phyloP scores from a whole-genome alignment of 164 flowering plant species.

The Berberis vulgaris region DNA sequence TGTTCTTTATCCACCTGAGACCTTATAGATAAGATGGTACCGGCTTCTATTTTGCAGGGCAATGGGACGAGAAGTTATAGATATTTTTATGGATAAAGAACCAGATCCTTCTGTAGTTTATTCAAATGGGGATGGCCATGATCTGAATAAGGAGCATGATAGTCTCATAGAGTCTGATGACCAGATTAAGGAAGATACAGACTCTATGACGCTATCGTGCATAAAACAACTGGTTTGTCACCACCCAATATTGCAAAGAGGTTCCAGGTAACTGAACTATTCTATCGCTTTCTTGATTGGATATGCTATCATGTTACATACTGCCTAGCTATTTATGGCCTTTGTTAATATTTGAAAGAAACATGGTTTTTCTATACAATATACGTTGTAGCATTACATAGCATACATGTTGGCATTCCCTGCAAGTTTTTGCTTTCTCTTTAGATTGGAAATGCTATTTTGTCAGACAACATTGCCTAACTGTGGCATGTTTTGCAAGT shows the following conservation, averaged over 20 bases:
- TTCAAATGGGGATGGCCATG: conserved; percentile 20
- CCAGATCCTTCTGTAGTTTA: conserved; percentile 25
- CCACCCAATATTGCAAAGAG: conserved; percentile 25
- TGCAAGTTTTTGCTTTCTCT: no score
- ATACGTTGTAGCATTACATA: no score
- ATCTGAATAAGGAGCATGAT: conserved; percentile 8
- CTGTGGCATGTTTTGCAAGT: no score
- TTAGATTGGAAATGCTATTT: no score
- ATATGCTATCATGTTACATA: not conserved
- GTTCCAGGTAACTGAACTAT: conserved; percentile 22
- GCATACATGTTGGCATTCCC: no score
- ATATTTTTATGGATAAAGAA: conserved; percentile 44
- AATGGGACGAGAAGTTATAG: conserved; percentile 58
- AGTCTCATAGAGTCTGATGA: conserved; percentile 15
- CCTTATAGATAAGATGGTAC: not conserved
- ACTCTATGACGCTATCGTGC: conserved; percentile 16
- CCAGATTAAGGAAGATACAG: conserved; percentile 19
- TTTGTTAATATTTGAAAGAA: no score
- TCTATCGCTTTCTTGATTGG: not conserved
- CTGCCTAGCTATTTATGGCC: no score
- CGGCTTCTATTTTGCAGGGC: conserved; percentile 25
- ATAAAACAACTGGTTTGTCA: conserved; percentile 18
- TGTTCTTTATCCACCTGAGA: no score
- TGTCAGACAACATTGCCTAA: no score
- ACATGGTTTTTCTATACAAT: no score